Base-by-base conservation (phyloP, 75 land plant species). In the Azolla pinnata region DNA sequence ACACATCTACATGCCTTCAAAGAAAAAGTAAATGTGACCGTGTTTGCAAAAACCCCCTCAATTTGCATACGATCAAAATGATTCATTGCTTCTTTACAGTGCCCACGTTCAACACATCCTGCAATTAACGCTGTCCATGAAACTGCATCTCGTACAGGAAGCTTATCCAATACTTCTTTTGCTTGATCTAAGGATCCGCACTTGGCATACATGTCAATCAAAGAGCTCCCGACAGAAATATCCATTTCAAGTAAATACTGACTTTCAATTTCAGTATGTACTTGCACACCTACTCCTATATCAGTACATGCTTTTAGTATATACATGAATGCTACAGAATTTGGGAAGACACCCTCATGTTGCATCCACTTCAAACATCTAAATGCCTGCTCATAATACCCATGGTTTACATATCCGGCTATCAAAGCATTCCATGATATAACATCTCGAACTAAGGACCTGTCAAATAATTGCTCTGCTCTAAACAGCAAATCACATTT, bases 91-190 rank as follows among this genome's bases (percentile, higher is more conserved):
- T 68, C 65, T 47, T 62, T 42, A 20, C 67, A 9, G 21, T 38
- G 14, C 34, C 71, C 71, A 29, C 62, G 35, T n/a, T 62, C 38
- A 20, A 45, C 63, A 66, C 48, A 66, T 12, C 69, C 62, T 32
- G 82, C 44, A 25, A 83, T 73, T 44, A 83, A 44, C 28, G 81
- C 48, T 28, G 75, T 71, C 79, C 79, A 79, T 18, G 74, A 54
- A 59, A 54, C 31, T 17, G 49, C 23, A 48, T 67, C 77, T 51
- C 54, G 4, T 2, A 20, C 29, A 8, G 31, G 71, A 59, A 70
- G 38, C 20, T 31, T 19, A 18, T n/a, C 38, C 44, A 75, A 81
- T 59, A 70, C 42, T 46, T 56, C 59, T 34, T 69, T 31, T 9
- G 66, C 74, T 9, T 66, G 64, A 21, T 9, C 32, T 20, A 55